Conservation (phyloP, 2,329 filamentous ascomycete genomes). For the Helminthosporium solani region DNA sequence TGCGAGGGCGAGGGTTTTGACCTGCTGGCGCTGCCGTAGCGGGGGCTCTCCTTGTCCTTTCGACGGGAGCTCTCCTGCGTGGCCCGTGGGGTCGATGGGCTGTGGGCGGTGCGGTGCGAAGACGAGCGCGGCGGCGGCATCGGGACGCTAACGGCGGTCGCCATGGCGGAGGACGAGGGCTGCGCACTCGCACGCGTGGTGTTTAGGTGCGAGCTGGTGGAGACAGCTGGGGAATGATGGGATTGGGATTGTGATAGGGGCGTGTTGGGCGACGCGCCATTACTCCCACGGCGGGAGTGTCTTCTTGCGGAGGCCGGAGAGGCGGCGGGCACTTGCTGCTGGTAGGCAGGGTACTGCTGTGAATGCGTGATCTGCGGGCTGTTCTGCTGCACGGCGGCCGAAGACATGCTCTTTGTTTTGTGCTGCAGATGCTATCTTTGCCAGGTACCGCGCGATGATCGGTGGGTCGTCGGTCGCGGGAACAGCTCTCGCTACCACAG, state of each 20-base stretch:
- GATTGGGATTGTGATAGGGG: slow-evolving; percentile 33
- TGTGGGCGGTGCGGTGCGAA: slow-evolving; percentile 58
- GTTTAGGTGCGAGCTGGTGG: slow-evolving; percentile 37
- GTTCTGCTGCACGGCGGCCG: slow-evolving; percentile 39
- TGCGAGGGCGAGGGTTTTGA: slow-evolving; percentile 38
- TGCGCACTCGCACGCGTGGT: slow-evolving; percentile 48
- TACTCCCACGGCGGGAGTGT: slow-evolving; percentile 39
- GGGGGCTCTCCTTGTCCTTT: slow-evolving; percentile 50
- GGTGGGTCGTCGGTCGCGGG: slow-evolving; percentile 2
- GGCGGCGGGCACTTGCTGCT: slow-evolving; percentile 22
- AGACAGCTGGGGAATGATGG: slow-evolving; percentile 37
- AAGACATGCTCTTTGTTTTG: slow-evolving; percentile 33
- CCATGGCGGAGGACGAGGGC: slow-evolving; percentile 46
- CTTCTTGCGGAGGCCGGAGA: slow-evolving; percentile 42
- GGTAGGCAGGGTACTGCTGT: slow-evolving; percentile 28
- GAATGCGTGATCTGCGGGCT: slow-evolving; percentile 33
- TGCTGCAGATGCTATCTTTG: slow-evolving; percentile 2
- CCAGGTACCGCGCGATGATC: slow-evolving; percentile 4
- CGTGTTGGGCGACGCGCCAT: slow-evolving; percentile 45
- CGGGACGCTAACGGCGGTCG: slow-evolving; percentile 58
- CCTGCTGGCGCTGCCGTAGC: slow-evolving; percentile 29
- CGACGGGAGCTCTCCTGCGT: slow-evolving; percentile 42
- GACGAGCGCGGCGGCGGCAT: slow-evolving; percentile 78
- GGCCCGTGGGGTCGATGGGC: slow-evolving; percentile 27
- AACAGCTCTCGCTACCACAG: slow-evolving; percentile 2